Conservation (phyloP, 2,329 filamentous ascomycete genomes). For the Ophiosphaerella herpotricha region DNA sequence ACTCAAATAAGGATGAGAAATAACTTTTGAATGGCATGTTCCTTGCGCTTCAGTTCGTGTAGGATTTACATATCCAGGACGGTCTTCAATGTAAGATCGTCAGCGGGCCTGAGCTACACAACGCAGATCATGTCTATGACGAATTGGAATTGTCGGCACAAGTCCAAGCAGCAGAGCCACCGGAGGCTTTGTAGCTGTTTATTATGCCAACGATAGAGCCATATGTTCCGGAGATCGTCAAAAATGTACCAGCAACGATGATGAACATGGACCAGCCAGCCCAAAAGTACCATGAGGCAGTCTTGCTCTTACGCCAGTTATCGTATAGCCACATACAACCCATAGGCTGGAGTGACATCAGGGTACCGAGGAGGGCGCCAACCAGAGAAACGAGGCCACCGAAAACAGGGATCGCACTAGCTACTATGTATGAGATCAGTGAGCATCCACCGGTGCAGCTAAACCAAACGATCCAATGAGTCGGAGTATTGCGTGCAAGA, state of each 20-base stretch:
- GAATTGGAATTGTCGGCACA: conserved; percentile 35
- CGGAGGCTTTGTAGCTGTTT: conserved; percentile 27
- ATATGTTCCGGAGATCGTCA: conserved; percentile 32
- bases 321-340: conserved; percentile 37
- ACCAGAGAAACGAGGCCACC: conserved; percentile 32
- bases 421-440: conserved; percentile 28
- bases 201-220: conserved; percentile 34
- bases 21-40: too few relatives aligned
- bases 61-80: too few relatives aligned
- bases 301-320: conserved; percentile 21
- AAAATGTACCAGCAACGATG: conserved; percentile 25
- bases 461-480: conserved; percentile 34
- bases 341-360: conserved; percentile 35
- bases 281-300: conserved; percentile 17
- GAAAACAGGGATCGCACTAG: conserved; percentile 32
- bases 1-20: too few relatives aligned
- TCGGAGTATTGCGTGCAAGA: conserved; percentile 48
- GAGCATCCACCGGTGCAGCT: conserved; percentile 23
- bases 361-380: conserved; percentile 30
- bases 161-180: conserved; percentile 28
- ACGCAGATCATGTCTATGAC: neutral
- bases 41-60: too few relatives aligned
- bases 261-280: conserved; percentile 27
- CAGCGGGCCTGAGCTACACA: too few relatives aligned
- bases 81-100: too few relatives aligned